Evolutionary conservation across 2,329 filamentous ascomycete genomes (phyloP).

Genomic region (Colletotrichum neosansevieriae): DNA sequence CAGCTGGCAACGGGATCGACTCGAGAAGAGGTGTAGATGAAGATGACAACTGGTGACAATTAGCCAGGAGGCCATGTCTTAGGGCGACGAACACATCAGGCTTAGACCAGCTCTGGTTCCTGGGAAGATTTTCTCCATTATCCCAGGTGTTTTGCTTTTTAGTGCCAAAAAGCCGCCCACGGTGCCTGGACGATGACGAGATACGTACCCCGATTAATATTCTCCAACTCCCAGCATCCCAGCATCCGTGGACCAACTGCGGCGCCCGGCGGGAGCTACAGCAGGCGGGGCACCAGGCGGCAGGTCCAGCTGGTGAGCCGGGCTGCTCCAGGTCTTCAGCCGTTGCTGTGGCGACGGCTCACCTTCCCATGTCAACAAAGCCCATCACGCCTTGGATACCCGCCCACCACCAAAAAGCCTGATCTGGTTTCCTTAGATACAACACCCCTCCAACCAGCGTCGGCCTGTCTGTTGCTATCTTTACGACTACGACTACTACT

Average conservation of each 20-base stretch:
- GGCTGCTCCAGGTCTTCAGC: background rate
- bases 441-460: conserved; percentile 12
- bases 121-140: background rate
- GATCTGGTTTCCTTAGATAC: conserved; percentile 45
- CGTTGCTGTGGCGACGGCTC: conserved; percentile 49
- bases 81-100: background rate
- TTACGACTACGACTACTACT: background rate
- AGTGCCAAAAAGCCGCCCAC: background rate
- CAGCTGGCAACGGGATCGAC: background rate
- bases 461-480: conserved; percentile 14
- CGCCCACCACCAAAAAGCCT: conserved; percentile 31
- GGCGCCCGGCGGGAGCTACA: background rate
- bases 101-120: background rate
- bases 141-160: background rate
- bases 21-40: background rate
- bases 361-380: conserved; percentile 47
- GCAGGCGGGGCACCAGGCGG: conserved; percentile 9
- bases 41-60: background rate
- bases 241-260: no score
- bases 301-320: conserved; percentile 17
- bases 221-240: background rate
- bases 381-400: conserved; percentile 43
- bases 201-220: background rate
- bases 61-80: background rate
- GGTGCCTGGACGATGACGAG: conserved; percentile 8